Percentiles rank a stretch among this genome's conserved stretches.
These are phyloP conservation scores for Elsinoe necatrix DNA, from an alignment of 2,329 filamentous ascomycete genomes.

Conservation along the genomic window DNA sequence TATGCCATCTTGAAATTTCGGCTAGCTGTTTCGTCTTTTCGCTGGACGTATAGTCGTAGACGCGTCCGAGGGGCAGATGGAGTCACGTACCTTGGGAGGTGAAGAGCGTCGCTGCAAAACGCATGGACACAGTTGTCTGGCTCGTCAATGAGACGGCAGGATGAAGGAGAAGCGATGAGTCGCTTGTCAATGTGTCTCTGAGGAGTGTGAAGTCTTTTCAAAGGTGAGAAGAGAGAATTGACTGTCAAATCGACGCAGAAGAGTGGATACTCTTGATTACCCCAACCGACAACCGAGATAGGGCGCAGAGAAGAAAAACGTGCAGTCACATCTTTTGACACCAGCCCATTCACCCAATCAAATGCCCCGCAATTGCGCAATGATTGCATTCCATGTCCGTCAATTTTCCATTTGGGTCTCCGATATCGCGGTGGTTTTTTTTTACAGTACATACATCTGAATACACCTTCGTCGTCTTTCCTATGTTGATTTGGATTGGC, in stretches of 20 bases:
- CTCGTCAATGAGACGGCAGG: conserved; percentile 13
- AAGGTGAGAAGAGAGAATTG: not conserved
- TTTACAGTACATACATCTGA: too few relatives aligned
- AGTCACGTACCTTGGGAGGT: conserved; percentile 44
- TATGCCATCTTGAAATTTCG: not conserved
- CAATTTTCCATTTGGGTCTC: not conserved
- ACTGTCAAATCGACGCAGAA: not conserved
- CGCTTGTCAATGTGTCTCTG: not conserved
- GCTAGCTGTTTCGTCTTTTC: too few relatives aligned
- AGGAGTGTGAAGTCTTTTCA: not conserved
- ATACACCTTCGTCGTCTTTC: too few relatives aligned
- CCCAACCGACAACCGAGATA: not conserved
- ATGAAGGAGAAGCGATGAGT: not conserved
- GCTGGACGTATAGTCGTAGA: too few relatives aligned
- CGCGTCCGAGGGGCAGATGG: conserved; percentile 12
- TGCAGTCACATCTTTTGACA: not conserved
- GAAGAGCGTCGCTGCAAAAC: conserved; percentile 44
- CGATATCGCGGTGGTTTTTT: not conserved
- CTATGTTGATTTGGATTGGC: not conserved
- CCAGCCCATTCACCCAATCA: conserved; percentile 13
- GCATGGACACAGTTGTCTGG: conserved; percentile 30
- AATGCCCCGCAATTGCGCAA: not conserved
- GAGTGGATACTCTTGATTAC: not conserved
- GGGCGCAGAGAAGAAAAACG: conserved; percentile 5
- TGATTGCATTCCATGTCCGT: not conserved